Evolutionary conservation across 495 filamentous ascomycete species (phyloP).

Genomic region (Sabuloglossum arenarium): DNA sequence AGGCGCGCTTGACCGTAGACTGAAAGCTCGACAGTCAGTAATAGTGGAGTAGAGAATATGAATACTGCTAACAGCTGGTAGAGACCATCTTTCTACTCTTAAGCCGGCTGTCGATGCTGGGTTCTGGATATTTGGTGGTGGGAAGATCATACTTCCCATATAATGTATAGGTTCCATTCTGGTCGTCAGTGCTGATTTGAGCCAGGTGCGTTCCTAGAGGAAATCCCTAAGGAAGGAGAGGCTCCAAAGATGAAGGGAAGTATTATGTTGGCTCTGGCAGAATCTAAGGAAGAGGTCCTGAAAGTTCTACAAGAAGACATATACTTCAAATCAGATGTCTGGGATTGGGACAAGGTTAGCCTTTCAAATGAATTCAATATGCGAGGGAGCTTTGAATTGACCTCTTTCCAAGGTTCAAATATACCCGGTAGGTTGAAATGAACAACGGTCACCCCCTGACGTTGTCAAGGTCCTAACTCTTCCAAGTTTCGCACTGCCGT

Average conservation of each 20-base stretch:
- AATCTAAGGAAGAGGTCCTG: slow-evolving; percentile 45
- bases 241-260: slow-evolving; percentile 46
- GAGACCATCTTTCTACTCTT: neutral
- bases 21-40: slow-evolving; percentile 52
- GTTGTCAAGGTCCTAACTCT: neutral
- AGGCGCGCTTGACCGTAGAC: slow-evolving; percentile 39
- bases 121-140: neutral
- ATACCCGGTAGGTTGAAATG: neutral
- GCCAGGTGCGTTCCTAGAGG: slow-evolving; percentile 48
- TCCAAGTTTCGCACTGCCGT: neutral
- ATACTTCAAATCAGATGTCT: slow-evolving; percentile 49
- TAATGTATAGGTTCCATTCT: neutral
- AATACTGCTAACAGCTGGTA: slow-evolving; percentile 5
- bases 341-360: slow-evolving; percentile 58
- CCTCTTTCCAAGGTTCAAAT: neutral
- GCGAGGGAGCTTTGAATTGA: neutral
- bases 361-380: neutral
- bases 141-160: no score
- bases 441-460: neutral
- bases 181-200: neutral
- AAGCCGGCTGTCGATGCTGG: neutral
- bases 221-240: slow-evolving; percentile 40
- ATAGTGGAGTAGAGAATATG: neutral
- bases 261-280: slow-evolving; percentile 38
- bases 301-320: slow-evolving; percentile 48